phyloP scores from a whole-genome alignment of 805 yeast genomes.

The Yarrowia sp. region DNA sequence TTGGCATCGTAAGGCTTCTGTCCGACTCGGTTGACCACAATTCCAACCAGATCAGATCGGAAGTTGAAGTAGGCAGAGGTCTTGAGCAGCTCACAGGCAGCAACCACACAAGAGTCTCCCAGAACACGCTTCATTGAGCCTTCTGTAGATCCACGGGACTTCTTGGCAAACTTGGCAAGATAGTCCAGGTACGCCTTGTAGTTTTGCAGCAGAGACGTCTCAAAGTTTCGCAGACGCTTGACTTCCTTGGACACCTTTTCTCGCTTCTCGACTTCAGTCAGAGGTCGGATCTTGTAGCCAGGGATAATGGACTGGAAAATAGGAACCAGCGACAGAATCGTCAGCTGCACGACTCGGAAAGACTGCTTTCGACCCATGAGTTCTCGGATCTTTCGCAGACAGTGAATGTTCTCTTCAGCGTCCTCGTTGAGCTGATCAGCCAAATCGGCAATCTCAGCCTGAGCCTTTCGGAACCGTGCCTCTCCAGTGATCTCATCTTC shows the following conservation, averaged over 20 bases:
- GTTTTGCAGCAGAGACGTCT: constrained; percentile 68
- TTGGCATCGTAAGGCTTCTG: constrained; percentile 48
- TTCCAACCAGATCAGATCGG: constrained; percentile 67
- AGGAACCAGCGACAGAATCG: constrained; percentile 76
- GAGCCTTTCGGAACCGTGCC: constrained; percentile 57
- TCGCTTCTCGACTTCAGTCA: constrained; percentile 74
- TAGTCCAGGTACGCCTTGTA: constrained; percentile 66
- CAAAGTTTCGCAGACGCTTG: constrained; percentile 71
- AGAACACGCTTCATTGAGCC: constrained; percentile 33
- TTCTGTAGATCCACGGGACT: constrained; percentile 39
- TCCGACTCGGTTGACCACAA: constrained; percentile 66
- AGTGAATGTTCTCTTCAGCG: constrained; percentile 78
- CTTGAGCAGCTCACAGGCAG: constrained; percentile 73
- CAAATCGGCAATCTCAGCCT: constrained; percentile 79
- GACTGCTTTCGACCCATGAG: constrained; percentile 49
- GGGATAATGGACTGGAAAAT: constrained; percentile 86
- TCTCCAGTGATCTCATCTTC: constrained; percentile 49
- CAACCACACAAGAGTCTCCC: constrained; percentile 54
- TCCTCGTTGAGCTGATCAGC: constrained; percentile 79
- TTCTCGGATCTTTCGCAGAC: constrained; percentile 53
- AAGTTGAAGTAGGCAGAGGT: constrained; percentile 77
- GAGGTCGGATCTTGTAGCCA: constrained; percentile 78
- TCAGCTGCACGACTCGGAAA: constrained; percentile 51
- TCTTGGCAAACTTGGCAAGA: constrained; percentile 46
- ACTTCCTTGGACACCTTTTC: constrained; percentile 85